Evolutionary conservation across 2,329 filamentous ascomycete genomes (phyloP).

Genomic region (Talaromyces sp.): DNA sequence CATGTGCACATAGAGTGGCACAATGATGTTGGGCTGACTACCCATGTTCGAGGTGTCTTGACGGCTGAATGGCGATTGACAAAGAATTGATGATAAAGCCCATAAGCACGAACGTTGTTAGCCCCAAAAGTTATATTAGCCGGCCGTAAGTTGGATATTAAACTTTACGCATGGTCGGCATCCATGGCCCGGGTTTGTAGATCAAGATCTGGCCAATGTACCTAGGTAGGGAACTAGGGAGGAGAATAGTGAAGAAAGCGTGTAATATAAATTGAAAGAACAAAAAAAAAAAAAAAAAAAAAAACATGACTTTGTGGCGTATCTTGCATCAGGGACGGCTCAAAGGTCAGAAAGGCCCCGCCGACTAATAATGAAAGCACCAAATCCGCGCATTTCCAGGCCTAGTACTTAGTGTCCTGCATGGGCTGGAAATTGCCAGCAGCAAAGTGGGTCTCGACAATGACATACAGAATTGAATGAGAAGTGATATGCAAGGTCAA

Average conservation of each 20-base stretch:
- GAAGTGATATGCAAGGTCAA: slow-evolving; percentile 6
- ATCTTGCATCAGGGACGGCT: too few species aligned
- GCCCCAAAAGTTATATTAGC: slow-evolving; percentile 17
- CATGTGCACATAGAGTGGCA: slow-evolving; percentile 55
- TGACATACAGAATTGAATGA: slow-evolving; percentile 18
- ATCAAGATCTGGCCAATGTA: too few species aligned
- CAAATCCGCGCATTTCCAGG: background rate
- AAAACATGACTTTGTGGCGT: too few species aligned
- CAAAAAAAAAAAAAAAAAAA: too few species aligned
- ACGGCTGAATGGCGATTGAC: background rate
- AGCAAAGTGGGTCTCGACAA: slow-evolving; percentile 18
- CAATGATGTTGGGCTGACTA: slow-evolving; percentile 45
- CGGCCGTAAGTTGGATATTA: too few species aligned
- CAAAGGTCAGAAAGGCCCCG: too few species aligned
- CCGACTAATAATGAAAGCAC: too few species aligned
- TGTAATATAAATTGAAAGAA: too few species aligned
- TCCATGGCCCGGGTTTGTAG: too few species aligned
- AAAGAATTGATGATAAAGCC: background rate
- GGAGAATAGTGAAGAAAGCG: too few species aligned
- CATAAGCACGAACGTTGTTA: slow-evolving; percentile 32
- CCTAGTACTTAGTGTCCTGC: background rate
- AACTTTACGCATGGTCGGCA: too few species aligned
- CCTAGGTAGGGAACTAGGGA: too few species aligned
- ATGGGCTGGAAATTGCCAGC: background rate
- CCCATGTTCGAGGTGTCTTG: background rate